Conservation (phyloP, 1,284 basidiomycete genomes). For the Malassezia restricta region DNA sequence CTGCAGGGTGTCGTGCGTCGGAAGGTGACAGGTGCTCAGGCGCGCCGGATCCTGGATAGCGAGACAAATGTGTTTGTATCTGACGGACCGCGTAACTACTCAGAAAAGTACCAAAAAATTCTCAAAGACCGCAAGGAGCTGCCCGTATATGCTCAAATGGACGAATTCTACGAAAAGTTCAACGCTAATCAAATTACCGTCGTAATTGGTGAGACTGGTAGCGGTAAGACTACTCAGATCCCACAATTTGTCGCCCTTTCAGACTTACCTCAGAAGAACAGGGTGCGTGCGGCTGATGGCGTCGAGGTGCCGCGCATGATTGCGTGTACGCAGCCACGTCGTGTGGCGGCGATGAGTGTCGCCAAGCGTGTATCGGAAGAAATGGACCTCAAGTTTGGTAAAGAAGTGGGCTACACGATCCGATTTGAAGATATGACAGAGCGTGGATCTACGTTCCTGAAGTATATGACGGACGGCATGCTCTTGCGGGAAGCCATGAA, state of each 20-base stretch:
- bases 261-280: conserved; percentile 64
- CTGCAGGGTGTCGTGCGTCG: conserved; percentile 67
- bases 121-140: conserved; percentile 71
- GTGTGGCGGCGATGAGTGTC: conserved; percentile 95
- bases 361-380: conserved; percentile 97
- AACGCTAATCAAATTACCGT: conserved; percentile 76
- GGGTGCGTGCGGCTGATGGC: conserved; percentile 30
- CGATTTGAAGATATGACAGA: conserved; percentile 94
- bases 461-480: conserved; percentile 99
- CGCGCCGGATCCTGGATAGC: conserved; percentile 63
- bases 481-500: conserved; percentile 87
- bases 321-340: conserved; percentile 89
- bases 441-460: conserved; percentile 28
- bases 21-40: conserved; percentile 62
- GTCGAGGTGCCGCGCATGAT: conserved; percentile 67
- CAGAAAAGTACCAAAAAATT: conserved; percentile 73
- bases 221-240: conserved; percentile 98
- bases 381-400: conserved; percentile 87
- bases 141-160: conserved; percentile 86
- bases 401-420: conserved; percentile 93
- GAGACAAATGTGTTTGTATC: conserved; percentile 67
- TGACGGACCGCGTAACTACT: conserved; percentile 54
- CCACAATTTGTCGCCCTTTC: conserved; percentile 91
- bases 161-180: conserved; percentile 78
- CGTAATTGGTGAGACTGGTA: conserved; percentile 95